Conservation (phyloP, 2,329 filamentous ascomycete species). For the Fusarium sp. region DNA sequence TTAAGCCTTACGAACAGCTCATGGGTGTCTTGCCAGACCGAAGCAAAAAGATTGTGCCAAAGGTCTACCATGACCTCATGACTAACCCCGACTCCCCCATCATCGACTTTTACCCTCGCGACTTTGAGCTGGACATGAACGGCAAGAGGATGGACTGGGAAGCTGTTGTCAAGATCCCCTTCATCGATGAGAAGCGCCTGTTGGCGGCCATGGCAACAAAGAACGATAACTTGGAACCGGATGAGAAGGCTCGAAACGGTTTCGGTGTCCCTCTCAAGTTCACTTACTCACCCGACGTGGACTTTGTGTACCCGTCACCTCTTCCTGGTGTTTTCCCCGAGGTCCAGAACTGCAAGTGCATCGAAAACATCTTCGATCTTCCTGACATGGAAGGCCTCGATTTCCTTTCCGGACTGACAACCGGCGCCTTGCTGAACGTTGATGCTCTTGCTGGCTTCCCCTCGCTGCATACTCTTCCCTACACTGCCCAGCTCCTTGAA, state of each 20-base stretch:
- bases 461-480: conserved; percentile 85
- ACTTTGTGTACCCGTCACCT: conserved; percentile 89
- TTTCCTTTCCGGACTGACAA: conserved; percentile 83
- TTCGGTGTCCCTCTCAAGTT: conserved; percentile 96
- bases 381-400: conserved; percentile 92
- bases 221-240: conserved; percentile 79
- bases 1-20: conserved; percentile 93
- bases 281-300: conserved; percentile 79
- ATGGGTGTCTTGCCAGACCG: conserved; percentile 98
- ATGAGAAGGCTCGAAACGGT: conserved; percentile 84
- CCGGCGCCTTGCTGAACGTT: conserved; percentile 83
- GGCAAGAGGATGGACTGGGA: conserved; percentile 99
- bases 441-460: conserved; percentile 94
- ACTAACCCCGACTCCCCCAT: conserved; percentile 90
- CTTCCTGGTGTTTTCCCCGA: conserved; percentile 92
- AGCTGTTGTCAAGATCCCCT: conserved; percentile 98
- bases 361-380: conserved; percentile 96
- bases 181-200: conserved; percentile 92
- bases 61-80: conserved; percentile 91
- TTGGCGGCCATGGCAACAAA: conserved; percentile 87
- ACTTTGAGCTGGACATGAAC: conserved; percentile 99
- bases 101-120: conserved; percentile 96
- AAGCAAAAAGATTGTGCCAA: conserved; percentile 95
- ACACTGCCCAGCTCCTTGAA: conserved; percentile 75
- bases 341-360: conserved; percentile 84